phyloP scores from a whole-genome alignment of 2,329 filamentous ascomycete genomes.

The Ophiostoma ulmi region DNA sequence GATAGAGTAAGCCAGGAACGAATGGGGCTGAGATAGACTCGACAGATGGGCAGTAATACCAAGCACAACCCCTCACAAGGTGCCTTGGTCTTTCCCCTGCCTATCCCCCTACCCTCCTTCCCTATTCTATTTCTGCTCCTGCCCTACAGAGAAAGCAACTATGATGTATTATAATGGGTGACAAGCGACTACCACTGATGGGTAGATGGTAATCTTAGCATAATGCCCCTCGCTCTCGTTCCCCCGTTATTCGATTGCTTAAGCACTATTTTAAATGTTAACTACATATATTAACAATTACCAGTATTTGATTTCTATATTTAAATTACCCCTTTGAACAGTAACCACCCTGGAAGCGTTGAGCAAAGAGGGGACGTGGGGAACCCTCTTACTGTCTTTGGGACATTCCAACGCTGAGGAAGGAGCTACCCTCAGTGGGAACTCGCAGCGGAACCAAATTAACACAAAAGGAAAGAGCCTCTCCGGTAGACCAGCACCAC shows the following conservation, averaged over 20 bases:
- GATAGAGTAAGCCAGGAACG: slow-evolving; percentile 2
- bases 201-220: not conserved
- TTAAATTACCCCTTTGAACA: not conserved
- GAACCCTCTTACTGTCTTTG: not conserved
- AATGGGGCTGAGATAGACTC: slow-evolving; percentile 9
- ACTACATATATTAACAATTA: not conserved
- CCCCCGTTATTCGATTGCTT: not conserved
- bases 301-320: not conserved
- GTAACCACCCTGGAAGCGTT: not conserved
- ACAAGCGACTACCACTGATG: too few species aligned
- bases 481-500: not conserved
- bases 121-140: not conserved
- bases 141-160: not conserved
- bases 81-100: slow-evolving; percentile 7
- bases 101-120: not conserved
- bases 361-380: slow-evolving; percentile 8
- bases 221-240: not conserved
- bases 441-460: too few species aligned
- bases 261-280: not conserved
- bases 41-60: not conserved
- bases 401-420: not conserved
- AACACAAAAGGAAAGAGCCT: not conserved
- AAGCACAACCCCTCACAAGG: slow-evolving; percentile 9
- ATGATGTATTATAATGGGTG: not conserved
- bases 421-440: slow-evolving; percentile 2